Evolutionary conservation across 1,139 yeast species (phyloP).

Genomic region (Protomyces pachydermus): DNA sequence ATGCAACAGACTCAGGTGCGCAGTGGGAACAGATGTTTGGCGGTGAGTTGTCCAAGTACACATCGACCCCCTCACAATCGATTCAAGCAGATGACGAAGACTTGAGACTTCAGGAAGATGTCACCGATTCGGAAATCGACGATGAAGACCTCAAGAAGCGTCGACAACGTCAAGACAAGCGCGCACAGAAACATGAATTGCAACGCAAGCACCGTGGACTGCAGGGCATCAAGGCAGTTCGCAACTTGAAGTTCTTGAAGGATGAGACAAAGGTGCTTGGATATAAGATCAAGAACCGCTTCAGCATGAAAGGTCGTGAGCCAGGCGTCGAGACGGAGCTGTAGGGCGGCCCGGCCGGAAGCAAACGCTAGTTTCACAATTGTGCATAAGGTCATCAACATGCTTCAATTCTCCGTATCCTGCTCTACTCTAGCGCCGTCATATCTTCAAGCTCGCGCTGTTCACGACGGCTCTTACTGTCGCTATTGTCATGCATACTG

Average conservation of each 20-base stretch:
- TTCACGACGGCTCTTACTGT: not conserved
- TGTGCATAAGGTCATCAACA: not conserved
- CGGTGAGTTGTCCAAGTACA: conserved; percentile 9
- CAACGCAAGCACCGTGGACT: conserved; percentile 20
- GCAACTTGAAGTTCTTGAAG: conserved; percentile 22
- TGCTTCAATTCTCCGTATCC: too few relatives aligned
- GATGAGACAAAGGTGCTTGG: conserved; percentile 24
- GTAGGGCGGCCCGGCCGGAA: not conserved
- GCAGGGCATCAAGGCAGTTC: conserved; percentile 18
- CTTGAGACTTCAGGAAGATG: conserved; percentile 16
- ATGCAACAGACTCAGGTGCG: conserved; percentile 3
- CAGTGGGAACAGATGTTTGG: conserved; percentile 20
- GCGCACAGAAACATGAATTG: conserved; percentile 18
- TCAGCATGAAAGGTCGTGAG: conserved; percentile 23
- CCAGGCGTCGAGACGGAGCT: conserved; percentile 25
- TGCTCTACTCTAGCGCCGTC: conserved; percentile 8
- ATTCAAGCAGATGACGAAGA: conserved; percentile 4
- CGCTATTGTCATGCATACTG: not conserved
- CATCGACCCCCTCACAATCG: conserved; percentile 5
- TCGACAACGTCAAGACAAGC: conserved; percentile 21
- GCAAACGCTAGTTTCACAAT: not conserved
- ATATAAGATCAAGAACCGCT: conserved; percentile 10
- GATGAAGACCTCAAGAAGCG: conserved; percentile 19
- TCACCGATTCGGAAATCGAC: conserved; percentile 20
- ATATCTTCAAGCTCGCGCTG: conserved; percentile 14